Evolutionary conservation across 2,329 filamentous ascomycete genomes (phyloP), one percentile per base, ranked within the genome.

Genomic region (Neospermospora avenae): DNA sequence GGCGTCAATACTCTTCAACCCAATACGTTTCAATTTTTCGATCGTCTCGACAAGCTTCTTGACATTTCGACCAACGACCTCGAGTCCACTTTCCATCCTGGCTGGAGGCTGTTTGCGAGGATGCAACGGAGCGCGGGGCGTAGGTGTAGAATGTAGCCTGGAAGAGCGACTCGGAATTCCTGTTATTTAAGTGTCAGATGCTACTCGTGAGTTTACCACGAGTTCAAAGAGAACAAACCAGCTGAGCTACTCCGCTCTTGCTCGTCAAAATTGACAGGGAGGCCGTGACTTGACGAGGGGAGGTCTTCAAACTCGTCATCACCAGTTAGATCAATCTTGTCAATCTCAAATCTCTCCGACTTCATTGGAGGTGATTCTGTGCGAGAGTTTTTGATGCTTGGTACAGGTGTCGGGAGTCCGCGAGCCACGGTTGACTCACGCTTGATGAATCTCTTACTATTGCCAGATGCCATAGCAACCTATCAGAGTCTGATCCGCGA

Each of bases 1-100:
- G 0, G 77, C 69, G n/a, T 46, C 54, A 4, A 85, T 82, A 18
- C 89, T 84, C 53, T 89, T 85, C 0, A 96, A 85, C 0, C 89
- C 90, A 0, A 93, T 80, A 5, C 86, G 81, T 54, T 90, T 84
- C 0, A 96, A 81, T 51, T 88, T 83, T 3, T 83, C 84, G 0
- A 91, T 81, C 0, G 84, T 83, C 49, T 88, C 80, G 2, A 91
- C 86, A 52, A 86, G 84, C 0, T 82, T 79, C 55, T 88, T 88
- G 0, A 88, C 75, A 48, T 84, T 80, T n/a, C 80, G 77, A 0
- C 85, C 86, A 4, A 91, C 83, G 6, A 81, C 45, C 68, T 78
- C 65, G 74, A 82, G 4, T 70, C 76, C n/a, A n/a, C 11, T 41
- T n/a, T 41, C 37, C 37, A 41, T 41, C n/a, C 37, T 41, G 37